Conservation (phyloP, 2,329 filamentous ascomycete genomes). For the Lasiodiplodia gonubiensis region DNA sequence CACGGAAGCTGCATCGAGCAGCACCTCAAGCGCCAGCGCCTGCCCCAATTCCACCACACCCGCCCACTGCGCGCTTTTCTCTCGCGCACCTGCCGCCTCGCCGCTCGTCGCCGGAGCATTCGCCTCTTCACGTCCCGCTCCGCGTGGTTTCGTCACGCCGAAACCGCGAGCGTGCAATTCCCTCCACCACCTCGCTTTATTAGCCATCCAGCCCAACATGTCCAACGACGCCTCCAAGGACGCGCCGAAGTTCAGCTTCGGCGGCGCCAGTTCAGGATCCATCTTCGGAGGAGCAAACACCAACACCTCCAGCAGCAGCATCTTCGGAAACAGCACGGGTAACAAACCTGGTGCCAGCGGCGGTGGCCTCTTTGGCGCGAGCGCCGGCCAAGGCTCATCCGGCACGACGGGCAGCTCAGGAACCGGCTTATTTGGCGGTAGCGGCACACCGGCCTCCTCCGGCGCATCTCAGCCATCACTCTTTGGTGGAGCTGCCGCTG, state of each 20-base stretch:
- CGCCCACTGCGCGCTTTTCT: neutral
- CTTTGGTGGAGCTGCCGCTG: slow-evolving; percentile 34
- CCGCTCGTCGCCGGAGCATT: slow-evolving; percentile 10
- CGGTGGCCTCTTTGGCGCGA: slow-evolving; percentile 33
- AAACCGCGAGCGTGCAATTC: slow-evolving; percentile 9
- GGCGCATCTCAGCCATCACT: slow-evolving; percentile 36
- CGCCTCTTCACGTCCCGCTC: neutral
- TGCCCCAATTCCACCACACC: neutral
- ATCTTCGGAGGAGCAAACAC: slow-evolving; percentile 49
- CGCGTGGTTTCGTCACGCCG: neutral
- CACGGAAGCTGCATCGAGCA: slow-evolving; percentile 21
- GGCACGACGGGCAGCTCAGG: slow-evolving; percentile 9
- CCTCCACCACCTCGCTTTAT: neutral
- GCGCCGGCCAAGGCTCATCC: slow-evolving; percentile 29
- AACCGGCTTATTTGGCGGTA: slow-evolving; percentile 12
- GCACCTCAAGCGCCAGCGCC: slow-evolving; percentile 6
- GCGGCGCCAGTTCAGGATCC: slow-evolving; percentile 39
- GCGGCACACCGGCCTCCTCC: neutral
- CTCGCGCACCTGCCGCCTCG: slow-evolving; percentile 3
- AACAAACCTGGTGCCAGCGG: slow-evolving; percentile 24
- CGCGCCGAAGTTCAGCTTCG: slow-evolving; percentile 47
- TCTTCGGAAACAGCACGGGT: slow-evolving; percentile 20
- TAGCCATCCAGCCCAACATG: slow-evolving; percentile 10
- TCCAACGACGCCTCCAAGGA: slow-evolving; percentile 40
- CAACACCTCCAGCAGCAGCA: slow-evolving; percentile 23